phyloP scores from a whole-genome alignment of 495 filamentous ascomycete species.

The Penicillium cinerascens region DNA sequence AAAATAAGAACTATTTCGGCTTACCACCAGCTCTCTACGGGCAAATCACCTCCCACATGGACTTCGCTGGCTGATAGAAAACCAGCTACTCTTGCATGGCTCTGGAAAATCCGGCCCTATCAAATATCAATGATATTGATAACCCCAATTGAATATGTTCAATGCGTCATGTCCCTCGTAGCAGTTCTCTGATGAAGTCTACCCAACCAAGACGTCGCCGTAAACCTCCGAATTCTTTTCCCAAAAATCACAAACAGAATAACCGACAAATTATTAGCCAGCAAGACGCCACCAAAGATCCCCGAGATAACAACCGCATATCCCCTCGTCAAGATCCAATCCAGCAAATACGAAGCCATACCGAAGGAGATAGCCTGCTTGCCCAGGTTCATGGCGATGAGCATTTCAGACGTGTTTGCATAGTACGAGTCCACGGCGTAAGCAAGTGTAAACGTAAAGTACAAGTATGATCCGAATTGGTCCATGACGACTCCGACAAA shows the following conservation, averaged over 20 bases:
- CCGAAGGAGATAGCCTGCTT: constrained; percentile 63
- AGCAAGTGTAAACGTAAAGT: constrained; percentile 57
- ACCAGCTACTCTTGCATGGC: not conserved
- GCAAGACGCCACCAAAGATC: constrained; percentile 50
- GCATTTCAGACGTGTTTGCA: constrained; percentile 58
- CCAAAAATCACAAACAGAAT: constrained; percentile 56
- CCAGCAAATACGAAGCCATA: constrained; percentile 55
- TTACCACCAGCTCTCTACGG: too few species aligned
- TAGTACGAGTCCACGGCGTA: constrained; percentile 58
- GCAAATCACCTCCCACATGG: too few species aligned
- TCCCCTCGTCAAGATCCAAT: constrained; percentile 54
- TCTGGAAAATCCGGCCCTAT: not conserved
- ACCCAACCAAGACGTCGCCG: constrained; percentile 51
- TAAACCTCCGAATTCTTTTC: constrained; percentile 51
- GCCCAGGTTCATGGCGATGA: constrained; percentile 67
- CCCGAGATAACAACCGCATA: constrained; percentile 58
- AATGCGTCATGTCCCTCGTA: constrained; percentile 37
- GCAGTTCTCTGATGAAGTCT: constrained; percentile 43
- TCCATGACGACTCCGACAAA: constrained; percentile 52
- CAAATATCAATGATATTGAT: not conserved
- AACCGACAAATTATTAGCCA: constrained; percentile 55
- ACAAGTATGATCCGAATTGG: constrained; percentile 53
- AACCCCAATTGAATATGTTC: not conserved
- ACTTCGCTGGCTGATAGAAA: not conserved
- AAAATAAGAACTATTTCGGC: too few species aligned